Evolutionary conservation across 225 moss, liverwort and hornwort species (phyloP), one percentile per base, ranked within the genome.

Genomic region (Polytrichum formosum): DNA sequence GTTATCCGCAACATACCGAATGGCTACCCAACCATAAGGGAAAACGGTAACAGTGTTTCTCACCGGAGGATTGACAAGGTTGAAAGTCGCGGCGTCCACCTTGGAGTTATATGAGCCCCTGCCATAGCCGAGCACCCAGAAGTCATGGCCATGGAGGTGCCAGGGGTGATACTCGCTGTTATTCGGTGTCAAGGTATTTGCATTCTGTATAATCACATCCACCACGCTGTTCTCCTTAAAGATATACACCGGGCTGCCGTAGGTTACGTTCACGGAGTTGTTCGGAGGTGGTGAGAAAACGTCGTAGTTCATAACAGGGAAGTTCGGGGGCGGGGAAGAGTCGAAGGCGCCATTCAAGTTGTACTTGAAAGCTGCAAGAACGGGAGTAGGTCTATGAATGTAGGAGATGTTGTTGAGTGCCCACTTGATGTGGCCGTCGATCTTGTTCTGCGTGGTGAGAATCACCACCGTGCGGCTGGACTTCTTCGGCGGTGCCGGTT

Each of bases 401-500:
- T 85, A 88, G 0, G 83, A 78, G 68, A 92, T 69, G 76, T 90
- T 92, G 87, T 86, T 94, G 9, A 94, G 4, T 1, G 92, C 88
- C 94, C 92, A 94, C 60, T 82, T 91, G 2, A 66, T 2, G 5
- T 69, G 19, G 5, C 87, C 90, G 37, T 75, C 65, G 27, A 92
- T 60, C 46, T 55, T 80, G 80, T 88, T 88, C 75, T 92, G 90
- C 0, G 92, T 88, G 59, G 81, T 81, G 13, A 88, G 76, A n/a
- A 92, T 70, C 31, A 73, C 55, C 26, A 92, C 28, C 6, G 83
- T 85, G 56, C 88, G 70, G 69, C 79, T 37, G 0, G 85, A 55
- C 0, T 13, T 1, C 1, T 70, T 61, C 0, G 92, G 92, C 0
- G 85, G 78, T 0, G 74, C n/a, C 1, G 7, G 1, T 3, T 72